phyloP scores from a whole-genome alignment of 139 green algal genomes.

The Micractinium conductrix region DNA sequence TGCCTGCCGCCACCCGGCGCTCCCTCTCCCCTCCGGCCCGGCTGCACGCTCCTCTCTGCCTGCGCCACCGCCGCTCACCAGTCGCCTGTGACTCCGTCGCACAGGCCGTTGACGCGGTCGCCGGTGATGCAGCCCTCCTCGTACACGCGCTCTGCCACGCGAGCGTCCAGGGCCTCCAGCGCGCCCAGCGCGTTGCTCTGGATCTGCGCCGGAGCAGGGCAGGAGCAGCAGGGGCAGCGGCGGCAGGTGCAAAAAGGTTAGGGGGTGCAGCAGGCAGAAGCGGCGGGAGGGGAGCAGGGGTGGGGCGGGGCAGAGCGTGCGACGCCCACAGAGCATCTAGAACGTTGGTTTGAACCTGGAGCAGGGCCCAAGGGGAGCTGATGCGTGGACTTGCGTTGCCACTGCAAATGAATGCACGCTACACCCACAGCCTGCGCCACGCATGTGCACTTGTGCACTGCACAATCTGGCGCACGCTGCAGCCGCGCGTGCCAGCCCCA shows the following conservation, averaged over 20 bases:
- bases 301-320: too few relatives aligned
- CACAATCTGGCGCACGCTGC: too few relatives aligned
- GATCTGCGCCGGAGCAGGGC: slow-evolving; percentile 57
- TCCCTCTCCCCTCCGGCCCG: background rate
- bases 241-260: background rate
- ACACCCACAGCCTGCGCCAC: too few relatives aligned
- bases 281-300: background rate
- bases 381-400: too few relatives aligned
- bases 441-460: too few relatives aligned
- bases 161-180: slow-evolving; percentile 84
- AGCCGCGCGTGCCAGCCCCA: background rate
- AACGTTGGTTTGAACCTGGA: too few relatives aligned
- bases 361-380: too few relatives aligned
- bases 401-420: too few relatives aligned
- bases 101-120: slow-evolving; percentile 91
- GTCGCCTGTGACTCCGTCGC: slow-evolving; percentile 89
- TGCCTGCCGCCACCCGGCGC: too few relatives aligned
- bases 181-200: slow-evolving; percentile 91
- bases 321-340: too few relatives aligned
- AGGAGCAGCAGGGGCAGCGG: background rate
- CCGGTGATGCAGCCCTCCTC: slow-evolving; percentile 84
- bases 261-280: background rate
- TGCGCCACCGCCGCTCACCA: slow-evolving; percentile 73
- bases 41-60: too few relatives aligned
- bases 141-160: slow-evolving; percentile 74